Evolutionary conservation across 495 filamentous ascomycete genomes (phyloP), one percentile per base, ranked within the genome.

Genomic region (Aspergillus campestris): DNA sequence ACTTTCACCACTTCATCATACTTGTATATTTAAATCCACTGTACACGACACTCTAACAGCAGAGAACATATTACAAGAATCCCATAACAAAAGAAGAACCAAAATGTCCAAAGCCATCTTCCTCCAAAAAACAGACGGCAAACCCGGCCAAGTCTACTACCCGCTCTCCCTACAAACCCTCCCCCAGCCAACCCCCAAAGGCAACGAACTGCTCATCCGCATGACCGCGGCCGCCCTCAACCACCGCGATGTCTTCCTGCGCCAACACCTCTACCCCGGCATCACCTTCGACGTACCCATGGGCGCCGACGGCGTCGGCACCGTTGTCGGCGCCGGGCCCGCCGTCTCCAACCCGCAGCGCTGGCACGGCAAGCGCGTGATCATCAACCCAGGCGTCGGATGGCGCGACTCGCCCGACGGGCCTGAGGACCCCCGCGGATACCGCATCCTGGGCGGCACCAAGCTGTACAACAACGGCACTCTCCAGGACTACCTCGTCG

Each of bases 211-310:
- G 47, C 70, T 88, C 30, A 55, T 96, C 46, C 75, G 74, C 47
- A 55, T 95, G 56, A 73, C 74, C 30, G 84, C 88, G 35, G 84
- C 82, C 7, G 80, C 89, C 11, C 80, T 95, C 43, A 96, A 95
- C 68, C 90, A 95, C 70, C 84, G 87, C 43, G 89, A 95, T 62
- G 75, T 90, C 55, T 94, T 94, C 73, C 83, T 92, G 63, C 86
- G 89, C 44, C 88, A 91, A 58, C 83, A 89, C 55, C 79, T 94
- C 8, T 96, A 96, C 72, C 90, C 90, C 1, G 81, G 77, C 40
- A 79, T 84, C 47, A 80, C 86, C 11, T 94, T 94, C 61, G 69
- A 76, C 40, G 63, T 77, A 28, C 87, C 90, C 0, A 66, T 95
- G 24, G 72, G 91, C 27, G 77, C 87, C 33, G 90, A 96, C 59